Evolutionary conservation across 2,329 filamentous ascomycete species (phyloP).

Genomic region (Cordyceps javanica): DNA sequence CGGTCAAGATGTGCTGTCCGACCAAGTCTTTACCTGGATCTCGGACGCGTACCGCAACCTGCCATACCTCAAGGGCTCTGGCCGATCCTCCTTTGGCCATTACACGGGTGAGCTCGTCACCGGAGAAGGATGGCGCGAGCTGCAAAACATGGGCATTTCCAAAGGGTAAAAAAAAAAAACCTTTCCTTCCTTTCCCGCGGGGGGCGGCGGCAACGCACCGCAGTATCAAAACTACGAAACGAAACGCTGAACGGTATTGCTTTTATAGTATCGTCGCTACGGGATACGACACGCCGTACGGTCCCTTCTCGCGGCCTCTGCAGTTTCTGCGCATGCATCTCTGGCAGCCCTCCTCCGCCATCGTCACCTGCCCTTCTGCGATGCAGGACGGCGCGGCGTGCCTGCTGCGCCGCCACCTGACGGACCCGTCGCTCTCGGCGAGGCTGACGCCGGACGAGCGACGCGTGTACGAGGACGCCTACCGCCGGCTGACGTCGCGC

Average conservation of each 20-base stretch:
- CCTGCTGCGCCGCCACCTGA: constrained; percentile 41
- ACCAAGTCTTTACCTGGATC: constrained; percentile 49
- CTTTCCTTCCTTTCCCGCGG: too few species aligned
- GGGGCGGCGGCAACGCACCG: too few species aligned
- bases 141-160: constrained; percentile 52
- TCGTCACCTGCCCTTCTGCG: constrained; percentile 58
- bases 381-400: constrained; percentile 60
- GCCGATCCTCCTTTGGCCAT: constrained; percentile 56
- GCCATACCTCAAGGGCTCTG: constrained; percentile 51
- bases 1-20: constrained; percentile 46
- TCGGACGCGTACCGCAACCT: constrained; percentile 60
- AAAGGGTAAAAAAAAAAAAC: too few species aligned
- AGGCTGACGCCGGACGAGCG: constrained; percentile 25
- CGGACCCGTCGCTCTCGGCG: constrained; percentile 21
- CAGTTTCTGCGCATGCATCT: constrained; percentile 55
- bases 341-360: constrained; percentile 53
- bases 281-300: constrained; percentile 50
- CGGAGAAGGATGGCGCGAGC: constrained; percentile 58
- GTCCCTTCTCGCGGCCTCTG: constrained; percentile 46
- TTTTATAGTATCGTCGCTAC: constrained; percentile 51
- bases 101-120: constrained; percentile 55
- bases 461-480: constrained; percentile 46
- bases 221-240: background rate
- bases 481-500: constrained; percentile 45
- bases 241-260: background rate